Percentiles rank a stretch among this genome's conserved stretches.
These are phyloP conservation scores for Leccinellum rugosiceps DNA, from an alignment of 768 basidiomycete species.

Conservation along the genomic window DNA sequence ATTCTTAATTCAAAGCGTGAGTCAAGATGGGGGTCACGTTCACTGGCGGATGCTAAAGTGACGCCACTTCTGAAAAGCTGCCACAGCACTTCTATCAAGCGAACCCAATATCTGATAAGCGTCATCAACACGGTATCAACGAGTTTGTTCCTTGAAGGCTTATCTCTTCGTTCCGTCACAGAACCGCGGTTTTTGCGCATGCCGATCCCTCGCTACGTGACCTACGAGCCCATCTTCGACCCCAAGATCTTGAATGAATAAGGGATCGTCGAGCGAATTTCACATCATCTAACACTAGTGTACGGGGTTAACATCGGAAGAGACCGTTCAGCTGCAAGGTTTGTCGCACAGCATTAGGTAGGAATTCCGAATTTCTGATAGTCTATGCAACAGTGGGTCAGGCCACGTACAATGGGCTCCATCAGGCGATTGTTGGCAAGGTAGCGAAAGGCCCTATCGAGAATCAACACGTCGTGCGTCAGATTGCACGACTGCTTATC, in stretches of 20 bases:
- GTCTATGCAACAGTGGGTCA: neutral
- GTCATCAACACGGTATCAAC: neutral
- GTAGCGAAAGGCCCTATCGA: neutral
- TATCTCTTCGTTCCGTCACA: neutral
- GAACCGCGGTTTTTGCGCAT: neutral
- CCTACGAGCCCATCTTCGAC: neutral
- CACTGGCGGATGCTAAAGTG: neutral
- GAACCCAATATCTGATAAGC: neutral
- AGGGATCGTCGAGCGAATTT: constrained; percentile 3
- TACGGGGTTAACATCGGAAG: neutral
- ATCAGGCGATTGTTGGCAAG: neutral
- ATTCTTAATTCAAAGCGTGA: neutral
- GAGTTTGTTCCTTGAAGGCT: neutral
- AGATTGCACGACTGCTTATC: neutral
- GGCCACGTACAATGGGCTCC: neutral
- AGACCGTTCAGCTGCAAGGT: neutral
- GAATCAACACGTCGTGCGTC: constrained; percentile 1
- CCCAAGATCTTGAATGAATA: neutral
- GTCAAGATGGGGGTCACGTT: neutral
- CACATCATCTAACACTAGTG: constrained; percentile 3
- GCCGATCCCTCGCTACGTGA: neutral
- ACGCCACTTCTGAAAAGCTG: neutral
- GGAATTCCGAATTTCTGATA: neutral
- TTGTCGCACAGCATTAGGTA: neutral
- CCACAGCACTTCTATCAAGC: neutral